Evolutionary conservation across 495 filamentous ascomycete species (phyloP), one percentile per base, ranked within the genome.

Genomic region (Thermothielavioides terrestris): DNA sequence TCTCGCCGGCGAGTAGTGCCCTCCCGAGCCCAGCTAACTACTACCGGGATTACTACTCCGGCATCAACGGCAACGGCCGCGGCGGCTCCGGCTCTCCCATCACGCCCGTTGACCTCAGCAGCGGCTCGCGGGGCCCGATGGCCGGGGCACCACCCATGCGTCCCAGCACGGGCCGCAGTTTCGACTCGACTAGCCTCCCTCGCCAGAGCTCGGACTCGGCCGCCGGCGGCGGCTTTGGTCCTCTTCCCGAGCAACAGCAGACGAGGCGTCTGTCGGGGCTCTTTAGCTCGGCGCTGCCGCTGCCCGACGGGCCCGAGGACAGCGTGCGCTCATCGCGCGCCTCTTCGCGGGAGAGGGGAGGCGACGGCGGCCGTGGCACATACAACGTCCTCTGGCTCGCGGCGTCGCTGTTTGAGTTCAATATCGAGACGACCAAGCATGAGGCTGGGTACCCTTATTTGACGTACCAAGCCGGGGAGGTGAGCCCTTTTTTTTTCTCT

Each of bases 381-480:
- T 77, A 77, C 50, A 78, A 66, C 25, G 65, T 79, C 4, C 69
- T 99, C 25, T 99, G 95, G 73, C 73, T 96, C 9, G 94, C 89
- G 12, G 92, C 94, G 10, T 92, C 86, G 56, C 76, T 97, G 14
- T 97, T 94, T 61, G 88, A 95, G 59, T 99, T 97, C 68, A 90
- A 94, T 62, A 95, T 97, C 51, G 86, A 91, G 54, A 86, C 84
- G 25, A 83, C 86, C n/a, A 82, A 92, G 52, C 80, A 83, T 38
- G 94, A 97, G 69, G 94, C 85, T 49, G 92, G 94, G 15, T 95
- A 92, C 66, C 90, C 90, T 9, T 99, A 97, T 67, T 69, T 99
- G 58, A 95, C 86, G 36, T 99, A 97, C 68, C 86, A 89, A 31
- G 83, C 87, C 15, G 92, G 92, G 31, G 90, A 95, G 70, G 81